Evolutionary conservation across 2,329 filamentous ascomycete species (phyloP), one percentile per base, ranked within the genome.

Genomic region (Beauveria asiatica): DNA sequence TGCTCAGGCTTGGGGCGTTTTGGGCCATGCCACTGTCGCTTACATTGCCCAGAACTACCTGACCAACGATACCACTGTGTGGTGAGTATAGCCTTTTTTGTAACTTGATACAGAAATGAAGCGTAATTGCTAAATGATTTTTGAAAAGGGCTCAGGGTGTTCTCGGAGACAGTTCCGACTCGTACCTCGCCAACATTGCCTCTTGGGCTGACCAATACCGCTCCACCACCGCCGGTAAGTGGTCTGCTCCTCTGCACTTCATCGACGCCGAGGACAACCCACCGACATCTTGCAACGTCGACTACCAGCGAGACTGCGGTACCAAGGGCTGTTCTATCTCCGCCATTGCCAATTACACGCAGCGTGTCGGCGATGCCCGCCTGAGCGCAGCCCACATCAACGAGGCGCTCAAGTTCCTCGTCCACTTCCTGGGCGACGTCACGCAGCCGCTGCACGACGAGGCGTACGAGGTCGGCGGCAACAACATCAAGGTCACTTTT

Each of bases 361-460:
- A 66, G 63, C 67, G 66, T 6, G 64, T 67, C 1, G 42, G 42
- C 11, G 62, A 66, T 48, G 62, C 51, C 4, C 61, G 62, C 2
- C 62, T 67, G 27, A 49, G 57, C 54, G 61, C 46, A 1, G 61
- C 60, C 27, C 57, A 69, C 19, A 45, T 55, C 17, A 57, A 61
- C 46, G 58, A 66, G 59, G 63, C 66, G 2, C 63, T 68, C 25
- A 68, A 66, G 61, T 69, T 69, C 57, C 62, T 72, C 23, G 67
- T 72, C n/a, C 73, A 82, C 70, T 82, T 85, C 65, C 61, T 81
- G 45, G 81, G 80, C 42, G 83, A 84, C 66, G 78, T 83, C 59
- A 78, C 80, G 57, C 78, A 83, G 69, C 80, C 80, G 1, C 73
- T 83, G 6, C 80, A 83, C 68, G 77, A 76, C 64, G 80, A 83